Evolutionary conservation across 345 rosid genomes (phyloP).

Genomic region (Hirschfeldia incana): DNA sequence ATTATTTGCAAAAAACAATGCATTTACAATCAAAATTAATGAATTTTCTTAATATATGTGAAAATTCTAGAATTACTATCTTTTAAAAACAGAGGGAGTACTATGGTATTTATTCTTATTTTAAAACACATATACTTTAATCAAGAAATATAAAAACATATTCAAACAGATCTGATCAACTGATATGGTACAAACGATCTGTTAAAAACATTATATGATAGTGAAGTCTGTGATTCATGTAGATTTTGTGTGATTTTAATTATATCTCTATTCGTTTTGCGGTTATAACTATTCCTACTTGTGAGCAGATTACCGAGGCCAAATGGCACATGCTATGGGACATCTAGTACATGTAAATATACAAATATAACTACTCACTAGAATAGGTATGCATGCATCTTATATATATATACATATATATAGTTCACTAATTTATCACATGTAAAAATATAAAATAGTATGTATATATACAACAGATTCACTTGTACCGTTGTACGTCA

Average conservation of each 20-base stretch:
- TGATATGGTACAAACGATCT: background rate
- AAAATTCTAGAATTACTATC: too few species aligned
- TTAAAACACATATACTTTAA: background rate
- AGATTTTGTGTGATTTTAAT: background rate
- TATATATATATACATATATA: too few species aligned
- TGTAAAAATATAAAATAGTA: background rate
- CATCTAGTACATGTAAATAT: background rate
- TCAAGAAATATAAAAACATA: background rate
- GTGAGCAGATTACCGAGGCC: background rate
- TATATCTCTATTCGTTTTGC: background rate
- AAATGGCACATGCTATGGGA: background rate
- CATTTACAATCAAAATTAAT: too few species aligned
- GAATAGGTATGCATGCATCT: background rate
- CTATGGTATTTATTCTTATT: background rate
- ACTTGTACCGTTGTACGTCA: background rate
- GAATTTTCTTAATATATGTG: too few species aligned
- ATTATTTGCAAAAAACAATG: too few species aligned
- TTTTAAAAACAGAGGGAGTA: too few species aligned
- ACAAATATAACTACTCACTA: background rate
- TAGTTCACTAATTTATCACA: background rate
- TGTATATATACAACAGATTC: background rate
- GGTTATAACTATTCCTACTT: background rate
- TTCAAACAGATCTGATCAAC: background rate
- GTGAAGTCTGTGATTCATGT: background rate
- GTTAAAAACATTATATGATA: background rate